Base-by-base conservation (phyloP, 805 yeast genomes). In the Lachancea sp. region DNA sequence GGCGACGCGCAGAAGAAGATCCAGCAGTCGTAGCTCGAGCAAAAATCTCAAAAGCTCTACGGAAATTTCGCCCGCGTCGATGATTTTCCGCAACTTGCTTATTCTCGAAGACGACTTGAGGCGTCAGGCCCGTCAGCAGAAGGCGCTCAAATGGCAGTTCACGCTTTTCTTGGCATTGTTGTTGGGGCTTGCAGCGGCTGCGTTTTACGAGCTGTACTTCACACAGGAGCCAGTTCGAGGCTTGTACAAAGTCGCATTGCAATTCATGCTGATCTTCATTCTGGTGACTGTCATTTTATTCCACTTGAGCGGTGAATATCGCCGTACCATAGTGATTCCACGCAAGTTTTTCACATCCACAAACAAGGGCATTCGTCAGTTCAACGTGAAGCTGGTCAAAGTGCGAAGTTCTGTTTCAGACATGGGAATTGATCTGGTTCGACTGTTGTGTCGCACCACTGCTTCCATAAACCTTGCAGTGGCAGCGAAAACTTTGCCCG, bases 251-350 rank as follows among this genome's bases (percentile, higher is more conserved):
- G 58, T 67, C 33, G 53, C 67, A 19, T 57, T 73, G 17, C 67
- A 80, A 58, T 78, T 86, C 40, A 58, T 79, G 12, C 73, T 85
- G 3, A 68, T 82, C 15, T 81, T 82, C 42, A 73, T 78, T 16
- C 53, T 76, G 25, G 78, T 90, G 16, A 85, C 96, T 0, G 66
- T 89, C 45, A 73, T 79, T 20, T 69, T 91, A 36, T 91, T 87
- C 65, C 89, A 85, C 57, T 65, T 91, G 30, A 82, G 95, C 19
- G 99, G 99, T 1, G 93, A 89, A 66, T 93, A 91, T 63, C 78
- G 77, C 47, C 77, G 93, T 49, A 87, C 96, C 0, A 85, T 91
- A 44, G 82, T 85, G 13, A 69, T 81, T 35, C 95, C 96, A 1
- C 75, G 95, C 49, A 74, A 78, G 58, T 91, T 89, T 59, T 68